These are phyloP conservation scores for Carex sylvatica DNA, from an alignment of 202 grass and related monocot genomes.

Conservation along the genomic window DNA sequence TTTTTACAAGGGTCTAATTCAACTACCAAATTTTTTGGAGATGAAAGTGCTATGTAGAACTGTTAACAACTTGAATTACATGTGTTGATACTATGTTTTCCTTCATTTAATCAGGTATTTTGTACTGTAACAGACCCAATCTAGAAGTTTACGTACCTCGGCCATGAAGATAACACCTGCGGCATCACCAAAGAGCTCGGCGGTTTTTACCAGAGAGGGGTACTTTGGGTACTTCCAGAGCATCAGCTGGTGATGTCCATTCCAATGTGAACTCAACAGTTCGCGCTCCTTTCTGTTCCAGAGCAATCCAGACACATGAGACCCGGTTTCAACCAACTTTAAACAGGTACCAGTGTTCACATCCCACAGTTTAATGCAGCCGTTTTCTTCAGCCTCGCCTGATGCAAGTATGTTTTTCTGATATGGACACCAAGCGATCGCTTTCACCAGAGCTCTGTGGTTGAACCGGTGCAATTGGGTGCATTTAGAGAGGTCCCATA, in stretches of 20 bases:
- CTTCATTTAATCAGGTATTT: not conserved
- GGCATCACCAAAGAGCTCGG: not conserved
- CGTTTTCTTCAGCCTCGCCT: slow-evolving; percentile 44
- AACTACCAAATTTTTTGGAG: not conserved
- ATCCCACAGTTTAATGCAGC: slow-evolving; percentile 39
- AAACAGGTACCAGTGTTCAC: slow-evolving; percentile 30
- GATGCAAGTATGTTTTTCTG: slow-evolving; percentile 37
- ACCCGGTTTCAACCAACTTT: slow-evolving; percentile 43
- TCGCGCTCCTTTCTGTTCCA: slow-evolving; percentile 50
- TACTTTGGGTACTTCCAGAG: slow-evolving; percentile 34
- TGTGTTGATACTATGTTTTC: not conserved
- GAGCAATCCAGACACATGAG: slow-evolving; percentile 36
- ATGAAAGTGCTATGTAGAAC: not conserved
- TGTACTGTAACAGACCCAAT: not conserved
- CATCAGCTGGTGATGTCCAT: slow-evolving; percentile 26
- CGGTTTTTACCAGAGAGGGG: slow-evolving; percentile 27
- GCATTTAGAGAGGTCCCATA: slow-evolving; percentile 17
- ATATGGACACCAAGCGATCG: not conserved
- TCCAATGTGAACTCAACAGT: slow-evolving; percentile 38
- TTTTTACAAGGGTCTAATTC: not conserved
- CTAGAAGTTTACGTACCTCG: slow-evolving; percentile 38
- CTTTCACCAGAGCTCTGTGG: slow-evolving; percentile 28
- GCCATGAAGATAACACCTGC: slow-evolving; percentile 48
- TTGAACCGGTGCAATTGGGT: slow-evolving; percentile 35
- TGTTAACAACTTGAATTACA: not conserved